A percentile compares a stretch with the other conserved stretches of the same genome.
These are phyloP conservation scores for Cystodermella granulosa DNA, from an alignment of 1,284 basidiomycete genomes.

Conservation along the genomic window DNA sequence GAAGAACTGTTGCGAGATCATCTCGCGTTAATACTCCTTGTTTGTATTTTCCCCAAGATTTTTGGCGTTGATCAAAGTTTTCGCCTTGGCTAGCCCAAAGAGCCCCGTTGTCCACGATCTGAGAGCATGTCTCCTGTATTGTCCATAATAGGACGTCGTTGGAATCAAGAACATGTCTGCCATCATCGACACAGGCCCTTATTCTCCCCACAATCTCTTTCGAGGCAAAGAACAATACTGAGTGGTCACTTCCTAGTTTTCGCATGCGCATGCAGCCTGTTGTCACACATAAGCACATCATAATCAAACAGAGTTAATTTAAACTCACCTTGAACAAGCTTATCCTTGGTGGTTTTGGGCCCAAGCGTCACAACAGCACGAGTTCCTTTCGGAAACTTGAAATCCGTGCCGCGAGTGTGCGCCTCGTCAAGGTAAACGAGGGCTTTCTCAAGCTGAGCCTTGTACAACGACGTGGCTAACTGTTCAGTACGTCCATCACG, in stretches of 20 bases:
- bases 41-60: not conserved
- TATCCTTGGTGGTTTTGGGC: constrained; percentile 52
- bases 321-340: constrained; percentile 47
- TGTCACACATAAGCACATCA: not conserved
- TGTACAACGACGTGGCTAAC: constrained; percentile 43
- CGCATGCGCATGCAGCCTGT: constrained; percentile 51
- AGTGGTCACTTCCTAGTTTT: constrained; percentile 47
- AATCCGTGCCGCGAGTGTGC: constrained; percentile 55
- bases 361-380: constrained; percentile 54
- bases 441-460: constrained; percentile 42
- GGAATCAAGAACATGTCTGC: constrained; percentile 13
- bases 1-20: constrained; percentile 34
- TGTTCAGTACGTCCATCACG: constrained; percentile 39
- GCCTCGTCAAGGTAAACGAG: constrained; percentile 55
- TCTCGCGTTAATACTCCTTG: not conserved
- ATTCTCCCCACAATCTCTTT: constrained; percentile 44
- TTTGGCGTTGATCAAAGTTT: constrained; percentile 19
- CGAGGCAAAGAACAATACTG: constrained; percentile 49
- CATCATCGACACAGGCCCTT: constrained; percentile 21
- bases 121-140: constrained; percentile 43
- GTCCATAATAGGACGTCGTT: constrained; percentile 45
- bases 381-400: constrained; percentile 44
- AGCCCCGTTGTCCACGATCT: constrained; percentile 39
- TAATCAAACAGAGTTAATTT: not conserved
- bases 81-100: constrained; percentile 50